Base-by-base conservation (phyloP, 805 yeast species). In the Nakazawaea laoshanensis region DNA sequence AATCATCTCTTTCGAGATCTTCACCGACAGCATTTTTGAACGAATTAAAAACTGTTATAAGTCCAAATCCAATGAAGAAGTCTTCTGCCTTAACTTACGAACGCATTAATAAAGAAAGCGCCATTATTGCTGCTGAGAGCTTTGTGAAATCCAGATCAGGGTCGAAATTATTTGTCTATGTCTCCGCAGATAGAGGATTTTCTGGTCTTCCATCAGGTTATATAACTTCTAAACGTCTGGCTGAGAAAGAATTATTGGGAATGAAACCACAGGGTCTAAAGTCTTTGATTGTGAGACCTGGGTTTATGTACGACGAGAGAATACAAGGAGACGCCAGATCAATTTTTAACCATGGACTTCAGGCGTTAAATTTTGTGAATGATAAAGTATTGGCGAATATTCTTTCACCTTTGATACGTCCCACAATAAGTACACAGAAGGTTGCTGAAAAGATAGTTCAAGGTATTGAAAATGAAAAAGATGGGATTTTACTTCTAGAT, bases 161-260 rank as follows among this genome's bases (percentile, higher is more conserved):
- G 12, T 40, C 40, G 39, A 34, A 39, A 27, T 37, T 29, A 27
- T 78, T 79, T 47, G 85, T 81, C 1, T 87, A 84, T 47, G 67
- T 87, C 2, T 83, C 94, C 0, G 95, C 96, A 1, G 94, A 84
- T 44, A 56, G 63, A 30, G 77, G 78, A 34, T 70, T 74, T 33
- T 86, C 88, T 0, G 55, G 78, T 15, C 57, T 82, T 5, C 89
- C 92, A 1, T 46, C 57, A 1, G 87, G 79, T 1, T 87, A 87
- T 52, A 72, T 87, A 22, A 62, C 66, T 7, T 74, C 92, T 15
- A 87, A 87, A 46, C 60, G 95, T 43, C 74, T 66, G 38, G 89
- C 96, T 0, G 96, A 87, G 50, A 52, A 53, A 16, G 78, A 72
- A 42, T 52, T 74, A 14, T 49, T 83, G 16, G 14, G 20, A 12